Evolutionary conservation across 2,329 filamentous ascomycete genomes (phyloP).

Genomic region (Diaporthe vexans): DNA sequence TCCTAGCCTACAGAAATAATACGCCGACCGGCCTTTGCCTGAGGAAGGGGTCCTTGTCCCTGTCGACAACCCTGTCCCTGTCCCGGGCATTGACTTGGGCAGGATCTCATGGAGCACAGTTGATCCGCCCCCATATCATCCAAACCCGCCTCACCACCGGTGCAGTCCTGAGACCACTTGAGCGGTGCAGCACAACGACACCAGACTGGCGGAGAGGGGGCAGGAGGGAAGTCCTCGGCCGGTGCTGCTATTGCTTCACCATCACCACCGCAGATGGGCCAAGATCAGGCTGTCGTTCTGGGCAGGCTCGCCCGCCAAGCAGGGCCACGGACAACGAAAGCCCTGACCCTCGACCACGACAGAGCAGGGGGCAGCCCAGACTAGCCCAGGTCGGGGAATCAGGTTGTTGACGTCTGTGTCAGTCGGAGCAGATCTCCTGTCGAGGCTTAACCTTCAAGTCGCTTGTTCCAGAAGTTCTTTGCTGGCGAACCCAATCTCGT

Average conservation of each 20-base stretch:
- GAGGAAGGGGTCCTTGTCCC: constrained; percentile 1
- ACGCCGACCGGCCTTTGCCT: constrained; percentile 11
- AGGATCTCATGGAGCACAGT: constrained; percentile 18
- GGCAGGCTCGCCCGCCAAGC: constrained; percentile 10
- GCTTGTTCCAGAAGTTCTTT: constrained; percentile 28
- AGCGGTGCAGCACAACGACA: constrained; percentile 21
- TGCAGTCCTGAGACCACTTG: neutral
- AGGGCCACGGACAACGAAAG: neutral
- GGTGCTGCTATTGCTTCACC: neutral
- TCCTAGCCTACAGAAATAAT: constrained; percentile 10
- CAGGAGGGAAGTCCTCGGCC: neutral
- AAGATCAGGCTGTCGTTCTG: neutral
- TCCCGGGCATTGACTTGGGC: constrained; percentile 23
- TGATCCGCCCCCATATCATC: constrained; percentile 6
- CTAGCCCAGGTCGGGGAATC: constrained; percentile 13
- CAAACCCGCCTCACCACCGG: constrained; percentile 3
- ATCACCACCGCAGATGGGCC: neutral
- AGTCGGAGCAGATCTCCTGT: constrained; percentile 29
- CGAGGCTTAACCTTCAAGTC: constrained; percentile 31
- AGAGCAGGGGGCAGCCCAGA: constrained; percentile 20
- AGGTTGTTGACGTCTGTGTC: constrained; percentile 24
- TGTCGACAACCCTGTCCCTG: constrained; percentile 12
- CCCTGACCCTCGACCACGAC: constrained; percentile 6
- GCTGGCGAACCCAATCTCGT: constrained; percentile 2
- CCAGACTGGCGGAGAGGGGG: constrained; percentile 14